phyloP scores from a whole-genome alignment of 1,284 basidiomycete species.

The Leccinum subspadiceum region DNA sequence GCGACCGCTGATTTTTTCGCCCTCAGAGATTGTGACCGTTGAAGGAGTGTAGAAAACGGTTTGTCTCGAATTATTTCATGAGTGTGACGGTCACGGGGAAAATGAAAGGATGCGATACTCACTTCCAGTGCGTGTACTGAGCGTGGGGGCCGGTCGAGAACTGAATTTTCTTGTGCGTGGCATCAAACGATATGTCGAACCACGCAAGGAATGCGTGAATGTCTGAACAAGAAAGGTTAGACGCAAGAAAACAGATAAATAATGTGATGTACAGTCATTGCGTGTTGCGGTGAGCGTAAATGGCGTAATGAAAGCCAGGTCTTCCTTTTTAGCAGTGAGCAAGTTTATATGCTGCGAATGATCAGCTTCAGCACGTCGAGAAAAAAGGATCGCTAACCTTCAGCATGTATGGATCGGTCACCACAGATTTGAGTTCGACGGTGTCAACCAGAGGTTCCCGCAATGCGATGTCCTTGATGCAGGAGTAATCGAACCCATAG shows the following conservation, averaged over 20 bases:
- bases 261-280: constrained; percentile 77
- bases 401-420: constrained; percentile 85
- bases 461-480: constrained; percentile 98
- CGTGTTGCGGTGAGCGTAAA: constrained; percentile 85
- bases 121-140: constrained; percentile 98
- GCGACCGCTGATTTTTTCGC: constrained; percentile 70
- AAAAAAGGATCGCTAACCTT: constrained; percentile 49
- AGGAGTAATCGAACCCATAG: constrained; percentile 99
- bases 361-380: constrained; percentile 9
- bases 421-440: constrained; percentile 91
- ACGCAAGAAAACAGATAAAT: constrained; percentile 2
- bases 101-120: constrained; percentile 34
- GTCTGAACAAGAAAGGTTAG: constrained; percentile 46
- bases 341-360: constrained; percentile 79
- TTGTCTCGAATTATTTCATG: constrained; percentile 53
- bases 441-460: constrained; percentile 97
- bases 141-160: constrained; percentile 96
- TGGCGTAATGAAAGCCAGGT: constrained; percentile 81
- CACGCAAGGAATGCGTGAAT: constrained; percentile 99
- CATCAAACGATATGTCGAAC: constrained; percentile 97
- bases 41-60: constrained; percentile 95
- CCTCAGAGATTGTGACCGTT: constrained; percentile 63
- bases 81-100: constrained; percentile 1
- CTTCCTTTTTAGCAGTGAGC: constrained; percentile 91
- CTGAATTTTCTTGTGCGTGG: constrained; percentile 93